A percentile compares a stretch with the other conserved stretches of the same genome.
Conservation (phyloP, 345 rosid genomes). For the Brassica rapa region DNA sequence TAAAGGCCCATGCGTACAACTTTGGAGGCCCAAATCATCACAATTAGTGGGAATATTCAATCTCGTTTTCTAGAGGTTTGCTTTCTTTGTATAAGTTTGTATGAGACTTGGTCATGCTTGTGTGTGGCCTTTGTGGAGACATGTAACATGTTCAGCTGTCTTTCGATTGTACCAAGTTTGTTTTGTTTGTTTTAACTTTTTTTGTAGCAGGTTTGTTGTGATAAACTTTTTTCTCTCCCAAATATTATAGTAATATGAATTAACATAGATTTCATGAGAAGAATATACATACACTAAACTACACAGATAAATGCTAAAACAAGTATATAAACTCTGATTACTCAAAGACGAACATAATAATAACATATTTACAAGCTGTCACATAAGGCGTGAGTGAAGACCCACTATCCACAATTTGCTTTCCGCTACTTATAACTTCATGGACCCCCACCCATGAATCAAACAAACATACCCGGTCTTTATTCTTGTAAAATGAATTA, state of each 20-base stretch:
- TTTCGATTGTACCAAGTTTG: neutral
- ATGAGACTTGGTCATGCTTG: slow-evolving; percentile 17
- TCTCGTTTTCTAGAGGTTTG: neutral
- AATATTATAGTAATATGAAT: neutral
- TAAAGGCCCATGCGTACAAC: slow-evolving; percentile 5
- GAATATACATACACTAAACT: neutral
- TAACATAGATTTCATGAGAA: neutral
- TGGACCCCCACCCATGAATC: slow-evolving; percentile 44
- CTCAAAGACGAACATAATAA: neutral
- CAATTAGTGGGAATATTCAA: neutral
- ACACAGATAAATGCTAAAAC: neutral
- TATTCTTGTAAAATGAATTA: slow-evolving; percentile 2
- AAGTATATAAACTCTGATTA: neutral
- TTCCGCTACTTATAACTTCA: slow-evolving; percentile 33
- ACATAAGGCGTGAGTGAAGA: slow-evolving; percentile 33
- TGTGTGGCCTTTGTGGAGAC: neutral
- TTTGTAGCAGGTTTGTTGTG: neutral
- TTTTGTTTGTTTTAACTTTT: neutral
- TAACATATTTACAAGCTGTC: slow-evolving; percentile 14
- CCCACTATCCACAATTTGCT: slow-evolving; percentile 39
- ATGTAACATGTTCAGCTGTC: slow-evolving; percentile 17
- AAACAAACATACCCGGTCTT: slow-evolving; percentile 28
- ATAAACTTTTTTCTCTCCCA: neutral
- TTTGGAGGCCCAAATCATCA: neutral
- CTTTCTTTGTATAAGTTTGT: neutral